Evolutionary conservation across 2,329 filamentous ascomycete genomes (phyloP), one percentile per base, ranked within the genome.

Genomic region (Akanthomyces dipterigenus): DNA sequence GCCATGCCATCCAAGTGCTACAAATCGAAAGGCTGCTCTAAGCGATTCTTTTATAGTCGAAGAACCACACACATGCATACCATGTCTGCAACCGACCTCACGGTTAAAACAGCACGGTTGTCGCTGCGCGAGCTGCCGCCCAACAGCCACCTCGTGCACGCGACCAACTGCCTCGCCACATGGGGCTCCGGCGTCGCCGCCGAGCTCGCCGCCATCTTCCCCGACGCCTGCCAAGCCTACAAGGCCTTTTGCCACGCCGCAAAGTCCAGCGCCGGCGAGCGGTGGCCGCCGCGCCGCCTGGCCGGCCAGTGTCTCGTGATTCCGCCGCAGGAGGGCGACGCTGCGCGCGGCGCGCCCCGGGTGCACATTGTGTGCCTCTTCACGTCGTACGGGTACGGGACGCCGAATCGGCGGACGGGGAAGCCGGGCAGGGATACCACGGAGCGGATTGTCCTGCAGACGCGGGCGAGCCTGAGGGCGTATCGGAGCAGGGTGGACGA

Each of bases 131-230:
- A 60, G 16, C 28, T 60, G 36, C 46, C 56, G 11, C 20, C 56
- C 8, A 43, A 53, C 26, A 59, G 61, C 48, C 68, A 70, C 50
- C 65, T 73, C 54, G 66, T 71, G 8, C 71, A 73, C 40, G 69
- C 69, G 1, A 72, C 70, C 34, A 72, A 72, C 38, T 72, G 70
- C 62, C 65, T 72, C 48, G 71, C 63, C 1, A 62, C 64, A 42
- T 73, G 71, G 70, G 71, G 69, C 34, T 63, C 66, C 1, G 70
- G 71, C 18, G 65, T 72, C 42, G 69, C 70, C 6, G 62, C 65
- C 18, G 69, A 71, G 48, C 65, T 73, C 0, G 65, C 63, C 0
- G n/a, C 31, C 1, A 62, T 69, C 5, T 72, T 72, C 11, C 70
- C 70, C 0, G 62, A 63, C 1, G 68, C 71, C 1, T 69, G 57